Conservation (phyloP, 306 rosid genomes). For the Argentina anserina region DNA sequence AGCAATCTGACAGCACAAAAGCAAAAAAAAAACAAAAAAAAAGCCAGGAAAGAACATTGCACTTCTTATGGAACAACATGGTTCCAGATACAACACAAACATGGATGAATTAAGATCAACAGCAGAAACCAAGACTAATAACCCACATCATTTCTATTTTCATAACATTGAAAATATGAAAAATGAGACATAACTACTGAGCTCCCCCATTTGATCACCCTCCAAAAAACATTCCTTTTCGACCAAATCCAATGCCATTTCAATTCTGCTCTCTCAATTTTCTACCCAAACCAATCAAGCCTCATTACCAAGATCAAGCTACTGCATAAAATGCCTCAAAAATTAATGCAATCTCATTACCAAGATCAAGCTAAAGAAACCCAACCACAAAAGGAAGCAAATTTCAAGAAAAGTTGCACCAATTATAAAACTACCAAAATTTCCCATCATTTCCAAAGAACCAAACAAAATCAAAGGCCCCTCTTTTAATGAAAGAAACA, state of each 20-base stretch:
- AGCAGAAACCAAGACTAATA: neutral
- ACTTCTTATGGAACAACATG: neutral
- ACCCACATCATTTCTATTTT: neutral
- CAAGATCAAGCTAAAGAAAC: neutral
- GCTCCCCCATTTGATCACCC: neutral
- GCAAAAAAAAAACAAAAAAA: neutral
- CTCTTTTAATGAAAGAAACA: neutral
- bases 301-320: neutral
- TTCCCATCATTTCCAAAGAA: neutral
- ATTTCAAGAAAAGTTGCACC: neutral
- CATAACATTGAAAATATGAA: neutral
- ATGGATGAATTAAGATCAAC: neutral
- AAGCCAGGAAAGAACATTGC: neutral
- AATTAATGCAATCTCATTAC: neutral
- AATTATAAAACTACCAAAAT: neutral
- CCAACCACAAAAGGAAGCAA: neutral
- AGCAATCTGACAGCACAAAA: neutral
- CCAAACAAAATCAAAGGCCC: neutral
- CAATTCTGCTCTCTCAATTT: neutral
- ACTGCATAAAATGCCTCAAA: conserved; percentile 3
- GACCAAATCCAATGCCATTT: conserved; percentile 5
- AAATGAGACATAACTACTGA: neutral
- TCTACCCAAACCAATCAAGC: neutral
- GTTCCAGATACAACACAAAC: conserved; percentile 7
- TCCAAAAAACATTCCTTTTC: neutral